phyloP scores from a whole-genome alignment of 495 filamentous ascomycete species.

The Neurospora tetraspora region DNA sequence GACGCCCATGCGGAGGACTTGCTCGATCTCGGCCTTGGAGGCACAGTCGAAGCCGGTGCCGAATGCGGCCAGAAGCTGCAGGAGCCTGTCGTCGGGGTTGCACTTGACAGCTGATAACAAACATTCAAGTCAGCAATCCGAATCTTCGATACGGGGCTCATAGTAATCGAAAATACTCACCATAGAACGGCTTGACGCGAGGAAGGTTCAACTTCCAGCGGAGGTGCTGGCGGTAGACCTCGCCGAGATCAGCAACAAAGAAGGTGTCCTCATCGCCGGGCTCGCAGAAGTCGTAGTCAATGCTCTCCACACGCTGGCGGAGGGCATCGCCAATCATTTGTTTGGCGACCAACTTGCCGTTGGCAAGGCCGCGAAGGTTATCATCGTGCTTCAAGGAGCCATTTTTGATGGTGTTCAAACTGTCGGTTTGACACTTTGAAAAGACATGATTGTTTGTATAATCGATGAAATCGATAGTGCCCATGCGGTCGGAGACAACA shows the following conservation, averaged over 20 bases:
- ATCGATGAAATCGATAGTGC: constrained; percentile 27
- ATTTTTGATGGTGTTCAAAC: constrained; percentile 27
- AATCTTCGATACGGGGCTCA: not conserved
- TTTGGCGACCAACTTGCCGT: constrained; percentile 30
- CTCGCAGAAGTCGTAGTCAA: constrained; percentile 77
- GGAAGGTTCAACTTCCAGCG: constrained; percentile 93
- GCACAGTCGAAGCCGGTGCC: constrained; percentile 98
- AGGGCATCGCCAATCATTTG: constrained; percentile 68
- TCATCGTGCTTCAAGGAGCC: constrained; percentile 23
- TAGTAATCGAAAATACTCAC: constrained; percentile 41
- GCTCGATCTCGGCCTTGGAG: constrained; percentile 92
- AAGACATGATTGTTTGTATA: constrained; percentile 37
- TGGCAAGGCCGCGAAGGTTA: constrained; percentile 6
- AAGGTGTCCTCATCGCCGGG: constrained; percentile 93
- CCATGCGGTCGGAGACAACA: constrained; percentile 34
- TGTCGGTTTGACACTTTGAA: constrained; percentile 2
- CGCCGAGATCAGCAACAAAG: constrained; percentile 95
- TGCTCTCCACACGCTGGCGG: constrained; percentile 65
- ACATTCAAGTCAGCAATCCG: constrained; percentile 1
- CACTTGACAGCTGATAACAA: constrained; percentile 77
- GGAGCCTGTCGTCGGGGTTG: constrained; percentile 84
- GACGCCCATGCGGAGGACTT: constrained; percentile 73
- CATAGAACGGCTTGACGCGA: constrained; percentile 93
- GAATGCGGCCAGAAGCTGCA: constrained; percentile 75
- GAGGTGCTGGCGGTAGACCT: constrained; percentile 96